Evolutionary conservation across 805 yeast genomes (phyloP).

Genomic region (Candida nemodendra): DNA sequence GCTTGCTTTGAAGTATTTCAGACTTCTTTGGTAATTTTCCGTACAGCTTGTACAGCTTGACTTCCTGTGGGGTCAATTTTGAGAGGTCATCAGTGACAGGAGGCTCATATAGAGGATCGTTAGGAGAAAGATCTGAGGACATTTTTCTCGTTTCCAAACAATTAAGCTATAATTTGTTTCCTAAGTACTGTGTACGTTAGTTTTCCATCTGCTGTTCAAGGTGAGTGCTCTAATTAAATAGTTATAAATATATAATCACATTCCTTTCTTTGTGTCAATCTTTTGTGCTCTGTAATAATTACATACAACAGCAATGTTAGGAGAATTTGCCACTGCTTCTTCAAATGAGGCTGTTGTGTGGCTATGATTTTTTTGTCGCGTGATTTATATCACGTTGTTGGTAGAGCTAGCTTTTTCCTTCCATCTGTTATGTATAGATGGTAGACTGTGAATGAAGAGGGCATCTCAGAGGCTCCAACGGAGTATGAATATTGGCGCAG

Average conservation of each 20-base stretch:
- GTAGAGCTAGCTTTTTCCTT: neutral
- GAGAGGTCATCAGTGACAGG: constrained; percentile 44
- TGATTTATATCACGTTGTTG: constrained; percentile 2
- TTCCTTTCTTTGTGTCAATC: neutral
- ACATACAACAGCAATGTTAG: no score
- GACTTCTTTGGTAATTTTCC: constrained; percentile 83
- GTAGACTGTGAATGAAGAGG: no score
- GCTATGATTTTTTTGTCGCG: no score
- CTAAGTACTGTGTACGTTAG: no score
- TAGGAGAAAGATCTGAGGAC: constrained; percentile 29
- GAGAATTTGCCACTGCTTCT: constrained; percentile 16
- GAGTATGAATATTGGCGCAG: no score
- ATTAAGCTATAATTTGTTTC: no score
- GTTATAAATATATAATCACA: neutral
- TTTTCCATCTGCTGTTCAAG: no score
- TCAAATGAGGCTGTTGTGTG: no score
- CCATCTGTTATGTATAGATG: neutral
- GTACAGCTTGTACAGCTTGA: constrained; percentile 72
- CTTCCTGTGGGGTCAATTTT: constrained; percentile 73
- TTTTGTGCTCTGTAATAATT: no score
- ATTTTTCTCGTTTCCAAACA: neutral
- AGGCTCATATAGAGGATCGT: constrained; percentile 51
- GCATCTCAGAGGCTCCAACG: no score
- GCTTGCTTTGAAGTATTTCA: constrained; percentile 69
- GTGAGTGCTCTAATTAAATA: no score